Base-by-base conservation (phyloP, 106 monocot species). In the Apostasia shenzhenica region DNA sequence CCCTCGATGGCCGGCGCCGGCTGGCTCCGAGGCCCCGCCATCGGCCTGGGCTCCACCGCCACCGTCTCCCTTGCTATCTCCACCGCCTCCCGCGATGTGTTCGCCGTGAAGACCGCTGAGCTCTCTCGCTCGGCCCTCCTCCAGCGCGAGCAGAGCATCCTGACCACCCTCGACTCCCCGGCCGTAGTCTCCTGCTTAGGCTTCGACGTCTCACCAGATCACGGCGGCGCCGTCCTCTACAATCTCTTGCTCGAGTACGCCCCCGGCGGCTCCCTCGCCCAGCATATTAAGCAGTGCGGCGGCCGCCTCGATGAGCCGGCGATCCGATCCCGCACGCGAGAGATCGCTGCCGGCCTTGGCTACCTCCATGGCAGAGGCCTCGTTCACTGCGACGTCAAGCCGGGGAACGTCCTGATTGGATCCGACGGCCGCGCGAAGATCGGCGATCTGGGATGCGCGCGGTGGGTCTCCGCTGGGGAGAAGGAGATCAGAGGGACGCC, bases 331-430 rank as follows among this genome's bases (percentile, higher is more conserved):
- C 72, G 72, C 47, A n/a, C 79, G 2, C 44, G 71, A 10, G 86
- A 73, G 6, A 73, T 94, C 42, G 69, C 85, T 63, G 11, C 47
- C 57, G 94, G 80, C 1, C 78, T 94, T 10, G 55, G 66, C 8
- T 69, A 90, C 68, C 75, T 94, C 54, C 94, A 94, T 70, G 64
- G 75, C 10, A 10, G 53, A 2, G 76, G 83, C 13, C n/a, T 94
- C 69, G 84, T 63, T 7, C 90, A 94, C 70, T 81, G 94, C 70
- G 94, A 90, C 66, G 51, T 94, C 67, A 94, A 94, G 74, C 71
- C 71, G 43, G 59, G 59, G 53, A 90, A 94, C 72, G 79, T 90
- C 7, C 73, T 94, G 55, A 69, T 94, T 59, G 82, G 80, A 12
- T 50, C 76, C 37, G 78, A 79, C 49, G 87, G 84, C 45, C 54